Evolutionary conservation across 2,329 filamentous ascomycete genomes (phyloP).

Genomic region (Nigrospora oryzae): DNA sequence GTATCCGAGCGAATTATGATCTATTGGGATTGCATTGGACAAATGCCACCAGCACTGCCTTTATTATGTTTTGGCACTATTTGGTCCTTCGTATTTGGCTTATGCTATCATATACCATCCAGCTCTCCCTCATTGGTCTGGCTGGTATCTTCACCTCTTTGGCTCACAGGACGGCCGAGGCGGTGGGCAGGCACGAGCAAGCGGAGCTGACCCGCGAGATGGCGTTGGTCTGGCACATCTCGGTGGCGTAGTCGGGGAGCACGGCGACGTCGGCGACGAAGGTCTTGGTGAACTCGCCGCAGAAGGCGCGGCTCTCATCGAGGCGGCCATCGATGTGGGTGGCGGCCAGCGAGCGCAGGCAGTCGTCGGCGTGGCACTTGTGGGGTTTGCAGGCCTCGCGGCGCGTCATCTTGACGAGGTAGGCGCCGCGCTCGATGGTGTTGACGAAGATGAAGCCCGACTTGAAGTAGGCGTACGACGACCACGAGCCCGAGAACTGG

Average conservation of each 20-base stretch:
- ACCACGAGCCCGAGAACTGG: conserved; percentile 36
- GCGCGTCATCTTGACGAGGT: conserved; percentile 29
- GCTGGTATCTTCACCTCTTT: too few species aligned
- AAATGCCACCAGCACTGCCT: too few species aligned
- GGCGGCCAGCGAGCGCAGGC: background rate
- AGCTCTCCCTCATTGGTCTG: too few species aligned
- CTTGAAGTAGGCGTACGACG: conserved; percentile 37
- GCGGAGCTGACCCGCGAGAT: background rate
- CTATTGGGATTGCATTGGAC: too few species aligned
- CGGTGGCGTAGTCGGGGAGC: background rate
- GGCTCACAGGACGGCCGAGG: too few species aligned
- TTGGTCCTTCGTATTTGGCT: too few species aligned
- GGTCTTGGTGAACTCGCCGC: background rate
- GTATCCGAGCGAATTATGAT: too few species aligned
- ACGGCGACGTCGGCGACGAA: background rate
- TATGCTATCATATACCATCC: too few species aligned
- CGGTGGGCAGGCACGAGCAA: background rate
- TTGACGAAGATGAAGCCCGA: conserved; percentile 41
- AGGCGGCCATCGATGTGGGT: background rate
- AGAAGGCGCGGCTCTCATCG: background rate
- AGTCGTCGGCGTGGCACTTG: background rate
- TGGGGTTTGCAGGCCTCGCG: background rate
- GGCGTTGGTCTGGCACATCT: background rate
- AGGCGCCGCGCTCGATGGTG: conserved; percentile 42
- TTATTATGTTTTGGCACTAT: too few species aligned